phyloP scores from a whole-genome alignment of 768 basidiomycete species.

The Lentinus brumalis region DNA sequence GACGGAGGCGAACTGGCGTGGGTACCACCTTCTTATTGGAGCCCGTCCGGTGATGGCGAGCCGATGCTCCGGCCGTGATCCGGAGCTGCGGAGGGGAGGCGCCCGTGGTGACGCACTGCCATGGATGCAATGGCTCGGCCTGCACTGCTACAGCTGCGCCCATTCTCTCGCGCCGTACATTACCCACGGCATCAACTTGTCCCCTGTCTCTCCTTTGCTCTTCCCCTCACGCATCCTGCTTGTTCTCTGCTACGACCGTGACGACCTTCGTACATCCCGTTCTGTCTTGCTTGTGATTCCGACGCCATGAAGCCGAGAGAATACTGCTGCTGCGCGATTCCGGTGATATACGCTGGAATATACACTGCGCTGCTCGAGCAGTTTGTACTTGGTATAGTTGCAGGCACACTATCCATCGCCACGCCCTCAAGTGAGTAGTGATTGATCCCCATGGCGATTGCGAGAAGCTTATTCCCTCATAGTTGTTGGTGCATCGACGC shows the following conservation, averaged over 20 bases:
- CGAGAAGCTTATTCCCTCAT: neutral
- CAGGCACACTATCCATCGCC: conserved; percentile 73
- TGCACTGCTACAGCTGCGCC: neutral
- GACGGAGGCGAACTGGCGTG: conserved; percentile 15
- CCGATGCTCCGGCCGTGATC: neutral
- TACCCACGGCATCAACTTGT: neutral
- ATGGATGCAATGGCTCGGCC: too few relatives aligned
- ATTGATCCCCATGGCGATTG: neutral
- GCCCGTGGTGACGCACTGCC: neutral
- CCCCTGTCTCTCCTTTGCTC: conserved; percentile 3
- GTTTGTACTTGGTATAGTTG: conserved; percentile 61
- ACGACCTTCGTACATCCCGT: neutral
- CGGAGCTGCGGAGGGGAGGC: neutral
- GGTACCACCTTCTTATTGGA: conserved; percentile 2
- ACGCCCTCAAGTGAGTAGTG: conserved; percentile 75
- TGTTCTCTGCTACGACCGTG: conserved; percentile 7
- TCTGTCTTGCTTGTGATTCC: neutral
- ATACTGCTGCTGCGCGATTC: conserved; percentile 94
- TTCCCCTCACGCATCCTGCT: conserved; percentile 1
- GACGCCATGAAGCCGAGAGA: conserved; percentile 71
- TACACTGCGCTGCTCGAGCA: conserved; percentile 82
- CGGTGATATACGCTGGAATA: conserved; percentile 87
- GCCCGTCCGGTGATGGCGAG: neutral
- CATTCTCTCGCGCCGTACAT: neutral
- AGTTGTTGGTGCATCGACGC: conserved; percentile 90